Evolutionary conservation across 805 yeast genomes (phyloP), one percentile per base, ranked within the genome.

Genomic region (Monosporozyma aerobia): DNA sequence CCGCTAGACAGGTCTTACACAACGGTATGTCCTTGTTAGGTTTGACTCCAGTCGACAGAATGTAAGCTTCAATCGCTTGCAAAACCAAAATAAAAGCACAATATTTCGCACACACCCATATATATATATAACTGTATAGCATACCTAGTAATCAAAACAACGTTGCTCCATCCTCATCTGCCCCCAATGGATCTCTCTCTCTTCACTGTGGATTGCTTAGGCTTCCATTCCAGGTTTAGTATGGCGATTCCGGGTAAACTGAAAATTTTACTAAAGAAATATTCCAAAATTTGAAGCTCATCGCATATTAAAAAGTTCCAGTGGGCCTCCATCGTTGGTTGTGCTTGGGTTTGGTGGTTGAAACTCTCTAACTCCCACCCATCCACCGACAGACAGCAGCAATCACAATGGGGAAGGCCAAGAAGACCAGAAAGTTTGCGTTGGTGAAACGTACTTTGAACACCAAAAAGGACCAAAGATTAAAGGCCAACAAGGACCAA

Each of bases 341-440:
- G 19, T 19, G 19, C 19, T 19, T 19, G 19, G 19, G 19, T 2
- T 19, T 19, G 19, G 19, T 19, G 19, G 19, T 19, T 19, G 19
- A 2, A 19, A 19, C 19, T 19, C 19, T 19, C 19, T 19, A 19
- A 19, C 19, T 19, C 19, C 19, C 19, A 19, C 19, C 19, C 19
- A 19, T 19, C 19, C 19, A 19, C 19, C 19, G 19, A 19, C 19
- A 19, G 19, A 19, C 19, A 19, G 19, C 19, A 19, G 2, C 19
- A 19, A 35, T 14, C 13, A 25, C n/a, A 19, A 92, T 94, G 99
- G 98, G 98, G 55, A 94, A 90, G 69, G 96, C 96, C 33, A 90
- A 86, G 75, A 94, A 94, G 73, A 92, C 98, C 11, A 81, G 98
- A 78, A 89, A 90, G 85, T 89, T 92, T 64, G 96, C 95, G n/a